Percentiles rank a stretch among this genome's conserved stretches.
These are phyloP conservation scores for Ceratobasidium sp. DNA, from an alignment of 1,284 basidiomycete species.

Conservation along the genomic window DNA sequence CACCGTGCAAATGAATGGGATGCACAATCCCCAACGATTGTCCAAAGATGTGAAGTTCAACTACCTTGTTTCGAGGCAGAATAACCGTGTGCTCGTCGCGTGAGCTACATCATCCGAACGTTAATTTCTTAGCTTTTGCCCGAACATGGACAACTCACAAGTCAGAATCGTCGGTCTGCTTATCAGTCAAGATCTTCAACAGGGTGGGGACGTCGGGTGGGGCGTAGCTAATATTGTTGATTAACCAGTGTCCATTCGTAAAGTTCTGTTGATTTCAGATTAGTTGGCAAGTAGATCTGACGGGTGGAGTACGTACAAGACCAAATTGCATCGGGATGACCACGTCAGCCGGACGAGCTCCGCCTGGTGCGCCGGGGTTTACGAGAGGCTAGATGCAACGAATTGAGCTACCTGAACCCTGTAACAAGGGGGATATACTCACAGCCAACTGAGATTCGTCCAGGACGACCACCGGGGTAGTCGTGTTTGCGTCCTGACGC, in stretches of 20 bases:
- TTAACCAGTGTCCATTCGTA: neutral
- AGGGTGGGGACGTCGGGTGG: conserved; percentile 8
- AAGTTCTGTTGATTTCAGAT: neutral
- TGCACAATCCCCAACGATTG: conserved; percentile 42
- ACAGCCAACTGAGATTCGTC: neutral
- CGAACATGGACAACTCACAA: conserved; percentile 6
- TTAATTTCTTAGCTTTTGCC: neutral
- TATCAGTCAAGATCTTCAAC: conserved; percentile 5
- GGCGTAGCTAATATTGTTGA: neutral
- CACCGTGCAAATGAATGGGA: conserved; percentile 50
- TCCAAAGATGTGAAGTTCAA: conserved; percentile 12
- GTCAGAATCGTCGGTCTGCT: neutral
- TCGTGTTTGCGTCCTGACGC: neutral
- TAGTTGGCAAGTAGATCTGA: neutral
- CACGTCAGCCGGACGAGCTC: conserved; percentile 46
- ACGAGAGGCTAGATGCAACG: conserved; percentile 46
- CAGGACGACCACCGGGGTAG: neutral
- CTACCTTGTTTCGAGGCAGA: conserved; percentile 28
- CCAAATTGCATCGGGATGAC: conserved; percentile 46
- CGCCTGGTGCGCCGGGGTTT: conserved; percentile 52
- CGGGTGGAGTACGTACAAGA: conserved; percentile 8
- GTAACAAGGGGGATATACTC: neutral
- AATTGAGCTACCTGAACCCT: neutral
- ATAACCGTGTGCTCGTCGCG: conserved; percentile 5
- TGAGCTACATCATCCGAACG: neutral